Conservation (phyloP, 345 rosid genomes). For the Adansonia digitata region DNA sequence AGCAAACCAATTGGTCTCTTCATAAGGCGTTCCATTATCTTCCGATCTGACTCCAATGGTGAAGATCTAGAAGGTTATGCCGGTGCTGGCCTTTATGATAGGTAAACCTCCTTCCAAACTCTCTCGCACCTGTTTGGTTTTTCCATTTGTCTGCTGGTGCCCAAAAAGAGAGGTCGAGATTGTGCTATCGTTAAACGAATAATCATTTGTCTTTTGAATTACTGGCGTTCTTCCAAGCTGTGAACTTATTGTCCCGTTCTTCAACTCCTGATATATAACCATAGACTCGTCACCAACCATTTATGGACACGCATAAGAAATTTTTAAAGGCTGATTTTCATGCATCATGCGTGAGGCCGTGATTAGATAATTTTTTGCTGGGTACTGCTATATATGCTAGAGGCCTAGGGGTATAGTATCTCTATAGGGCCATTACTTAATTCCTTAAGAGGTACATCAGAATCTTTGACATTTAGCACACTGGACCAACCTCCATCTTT, state of each 20-base stretch:
- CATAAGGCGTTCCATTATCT: slow-evolving; percentile 83
- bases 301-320: not conserved
- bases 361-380: not conserved
- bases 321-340: not conserved
- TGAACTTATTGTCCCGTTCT: not conserved
- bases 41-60: slow-evolving; percentile 95
- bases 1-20: slow-evolving; percentile 94
- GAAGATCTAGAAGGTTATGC: slow-evolving; percentile 99
- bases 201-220: not conserved
- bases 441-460: no score
- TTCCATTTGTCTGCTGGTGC: not conserved
- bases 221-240: not conserved
- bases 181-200: not conserved
- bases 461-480: no score
- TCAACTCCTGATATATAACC: no score
- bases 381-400: no score
- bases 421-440: not conserved
- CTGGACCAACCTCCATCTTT: no score
- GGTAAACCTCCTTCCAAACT: slow-evolving; percentile 41
- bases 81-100: slow-evolving; percentile 98
- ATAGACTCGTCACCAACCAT: not conserved
- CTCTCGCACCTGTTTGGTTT: not conserved
- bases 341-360: not conserved
- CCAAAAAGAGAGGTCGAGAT: not conserved
- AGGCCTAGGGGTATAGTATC: not conserved